Evolutionary conservation across 768 basidiomycete genomes (phyloP), one percentile per base, ranked within the genome.

Genomic region (Podaxis pistillaris): DNA sequence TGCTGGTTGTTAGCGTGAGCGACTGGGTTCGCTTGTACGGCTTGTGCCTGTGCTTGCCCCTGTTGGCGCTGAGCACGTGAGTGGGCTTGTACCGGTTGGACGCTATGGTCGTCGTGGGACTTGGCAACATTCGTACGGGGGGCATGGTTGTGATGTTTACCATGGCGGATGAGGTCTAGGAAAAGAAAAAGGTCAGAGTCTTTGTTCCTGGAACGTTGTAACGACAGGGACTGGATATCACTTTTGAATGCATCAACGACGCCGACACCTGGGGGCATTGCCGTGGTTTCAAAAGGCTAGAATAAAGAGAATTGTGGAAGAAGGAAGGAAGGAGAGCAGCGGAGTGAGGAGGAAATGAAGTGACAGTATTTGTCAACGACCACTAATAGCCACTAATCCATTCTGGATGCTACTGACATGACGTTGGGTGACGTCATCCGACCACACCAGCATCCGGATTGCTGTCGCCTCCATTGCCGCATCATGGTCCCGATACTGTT

Each of bases 201-300:
- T 59, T 36, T 15, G 19, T 11, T 26, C 41, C 24, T 6, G 15
- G 36, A 60, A 41, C 33, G 65, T 65, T 47, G 58, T 59, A 51
- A 64, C 60, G 44, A 62, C 26, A 51, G 46, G 60, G 60, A 66
- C 62, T 65, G 37, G 62, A 67, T 7, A 81, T 44, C 72, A 93
- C 93, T 94, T 81, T 94, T 95, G 79, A 95, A 91, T 22, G 90
- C 89, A 75, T 94, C 87, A 69, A 95, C 89, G 57, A 93, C 89
- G 62, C 81, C 82, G 64, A 74, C 73, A 63, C 79, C 78, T 59
- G 83, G 74, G 59, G 88, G 87, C 89, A 90, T 90, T 60, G 54
- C 41, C 57, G 57, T 49, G 38, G 62, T 46, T 59, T 51, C 22
- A 26, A 17, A 40, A 58, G 44, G 37, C 8, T 33, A 53, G 38